Percentiles rank a stretch among this genome's conserved stretches.
phyloP scores from a whole-genome alignment of 352 stramenopile genomes.

The Phytopythium aichiense region DNA sequence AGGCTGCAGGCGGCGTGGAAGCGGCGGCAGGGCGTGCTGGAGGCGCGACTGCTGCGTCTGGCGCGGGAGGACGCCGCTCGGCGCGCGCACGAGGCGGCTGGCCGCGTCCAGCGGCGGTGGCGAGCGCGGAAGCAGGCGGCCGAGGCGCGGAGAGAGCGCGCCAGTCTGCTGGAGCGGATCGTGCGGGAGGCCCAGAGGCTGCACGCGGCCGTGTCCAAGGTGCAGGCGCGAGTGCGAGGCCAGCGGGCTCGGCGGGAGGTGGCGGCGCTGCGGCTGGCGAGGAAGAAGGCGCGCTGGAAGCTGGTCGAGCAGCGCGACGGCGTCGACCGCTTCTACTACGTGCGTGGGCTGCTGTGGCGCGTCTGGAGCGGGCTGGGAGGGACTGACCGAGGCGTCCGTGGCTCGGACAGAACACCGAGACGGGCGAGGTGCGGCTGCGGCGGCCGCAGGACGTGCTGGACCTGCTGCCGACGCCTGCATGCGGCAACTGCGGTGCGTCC shows the following conservation, averaged over 20 bases:
- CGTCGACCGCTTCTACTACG: slow-evolving; percentile 84
- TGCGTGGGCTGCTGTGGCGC: slow-evolving; percentile 13
- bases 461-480: slow-evolving; percentile 81
- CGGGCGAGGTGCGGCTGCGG: slow-evolving; percentile 88
- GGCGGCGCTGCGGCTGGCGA: slow-evolving; percentile 3
- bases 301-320: slow-evolving; percentile 78
- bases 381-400: not conserved
- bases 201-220: not conserved
- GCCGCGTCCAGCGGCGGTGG: slow-evolving; percentile 5
- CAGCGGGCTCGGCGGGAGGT: not conserved
- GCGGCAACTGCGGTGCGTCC: slow-evolving; percentile 83
- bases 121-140: not conserved
- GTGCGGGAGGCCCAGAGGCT: not conserved
- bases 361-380: not conserved
- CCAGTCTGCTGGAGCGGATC: not conserved
- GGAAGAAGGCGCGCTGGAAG: slow-evolving; percentile 90
- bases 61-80: slow-evolving; percentile 16
- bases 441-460: slow-evolving; percentile 91
- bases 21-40: slow-evolving; percentile 40
- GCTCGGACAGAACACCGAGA: slow-evolving; percentile 81
- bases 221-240: slow-evolving; percentile 1
- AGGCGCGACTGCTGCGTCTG: slow-evolving; percentile 33
- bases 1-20: slow-evolving; percentile 60
- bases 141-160: not conserved
- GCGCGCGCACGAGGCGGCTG: not conserved